phyloP scores from a whole-genome alignment of 176 grass and related monocot species.

The Bonia amplexicaulis region DNA sequence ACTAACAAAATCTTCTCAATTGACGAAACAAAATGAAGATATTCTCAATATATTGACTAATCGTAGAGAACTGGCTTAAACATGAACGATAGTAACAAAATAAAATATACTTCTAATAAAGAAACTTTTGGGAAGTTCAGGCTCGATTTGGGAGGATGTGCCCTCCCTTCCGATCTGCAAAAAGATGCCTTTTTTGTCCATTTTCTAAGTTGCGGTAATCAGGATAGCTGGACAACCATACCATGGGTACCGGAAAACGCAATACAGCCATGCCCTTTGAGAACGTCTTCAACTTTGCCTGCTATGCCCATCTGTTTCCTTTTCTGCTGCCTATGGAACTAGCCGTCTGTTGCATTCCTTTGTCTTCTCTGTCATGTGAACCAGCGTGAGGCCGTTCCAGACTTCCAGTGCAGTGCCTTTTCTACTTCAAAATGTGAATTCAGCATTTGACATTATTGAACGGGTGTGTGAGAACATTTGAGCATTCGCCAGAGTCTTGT shows the following conservation, averaged over 20 bases:
- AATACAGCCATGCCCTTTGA: neutral
- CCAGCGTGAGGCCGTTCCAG: neutral
- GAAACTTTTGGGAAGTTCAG: neutral
- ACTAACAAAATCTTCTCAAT: neutral
- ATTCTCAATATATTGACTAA: neutral
- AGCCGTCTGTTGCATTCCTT: neutral
- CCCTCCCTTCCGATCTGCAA: neutral
- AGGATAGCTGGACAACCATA: neutral
- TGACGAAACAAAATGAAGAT: no score
- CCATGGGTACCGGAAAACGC: neutral
- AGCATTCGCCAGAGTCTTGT: neutral
- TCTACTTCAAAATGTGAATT: neutral
- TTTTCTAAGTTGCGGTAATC: neutral
- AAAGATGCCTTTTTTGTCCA: neutral
- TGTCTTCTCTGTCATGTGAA: neutral
- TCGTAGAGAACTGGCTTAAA: neutral
- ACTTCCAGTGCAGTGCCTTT: neutral
- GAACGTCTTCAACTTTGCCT: neutral
- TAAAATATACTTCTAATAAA: no score
- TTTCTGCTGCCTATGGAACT: neutral
- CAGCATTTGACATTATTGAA: neutral
- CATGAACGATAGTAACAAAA: neutral
- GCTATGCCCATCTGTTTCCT: neutral
- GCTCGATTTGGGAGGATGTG: neutral
- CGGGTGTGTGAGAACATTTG: neutral